These are phyloP conservation scores for Claviceps lovelessii DNA, from an alignment of 2,329 filamentous ascomycete species.

Conservation along the genomic window DNA sequence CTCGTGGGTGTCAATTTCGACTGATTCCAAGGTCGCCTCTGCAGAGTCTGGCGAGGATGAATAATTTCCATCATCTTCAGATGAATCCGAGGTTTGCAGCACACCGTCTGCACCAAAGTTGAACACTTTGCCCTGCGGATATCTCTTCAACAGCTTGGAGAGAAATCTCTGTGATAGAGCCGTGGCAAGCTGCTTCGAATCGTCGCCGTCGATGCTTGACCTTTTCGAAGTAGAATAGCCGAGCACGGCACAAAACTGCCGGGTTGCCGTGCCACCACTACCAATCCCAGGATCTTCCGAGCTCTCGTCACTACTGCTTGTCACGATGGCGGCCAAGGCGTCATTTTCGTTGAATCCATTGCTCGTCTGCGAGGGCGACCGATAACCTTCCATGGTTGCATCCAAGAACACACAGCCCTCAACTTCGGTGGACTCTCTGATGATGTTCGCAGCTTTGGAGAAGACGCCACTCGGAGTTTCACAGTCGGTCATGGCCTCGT, in stretches of 20 bases:
- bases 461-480: conserved; percentile 15
- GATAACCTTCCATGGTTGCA: conserved; percentile 2
- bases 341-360: conserved; percentile 2
- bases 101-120: conserved; percentile 26
- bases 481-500: neutral
- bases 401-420: conserved; percentile 23
- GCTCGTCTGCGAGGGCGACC: neutral
- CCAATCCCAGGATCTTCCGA: neutral
- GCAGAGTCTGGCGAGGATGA: neutral
- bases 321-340: neutral
- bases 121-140: conserved; percentile 33
- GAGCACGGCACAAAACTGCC: conserved; percentile 17
- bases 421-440: conserved; percentile 26
- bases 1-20: neutral
- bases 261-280: neutral
- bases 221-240: conserved; percentile 23
- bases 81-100: conserved; percentile 17
- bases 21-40: neutral
- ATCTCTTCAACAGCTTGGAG: conserved; percentile 25
- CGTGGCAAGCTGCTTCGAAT: neutral
- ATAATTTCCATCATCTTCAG: conserved; percentile 10
- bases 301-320: conserved; percentile 13
- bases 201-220: conserved; percentile 16
- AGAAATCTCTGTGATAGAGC: conserved; percentile 25
- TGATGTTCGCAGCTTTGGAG: conserved; percentile 28